phyloP scores from a whole-genome alignment of 1,284 basidiomycete genomes.

The Heterobasidion irregulare region DNA sequence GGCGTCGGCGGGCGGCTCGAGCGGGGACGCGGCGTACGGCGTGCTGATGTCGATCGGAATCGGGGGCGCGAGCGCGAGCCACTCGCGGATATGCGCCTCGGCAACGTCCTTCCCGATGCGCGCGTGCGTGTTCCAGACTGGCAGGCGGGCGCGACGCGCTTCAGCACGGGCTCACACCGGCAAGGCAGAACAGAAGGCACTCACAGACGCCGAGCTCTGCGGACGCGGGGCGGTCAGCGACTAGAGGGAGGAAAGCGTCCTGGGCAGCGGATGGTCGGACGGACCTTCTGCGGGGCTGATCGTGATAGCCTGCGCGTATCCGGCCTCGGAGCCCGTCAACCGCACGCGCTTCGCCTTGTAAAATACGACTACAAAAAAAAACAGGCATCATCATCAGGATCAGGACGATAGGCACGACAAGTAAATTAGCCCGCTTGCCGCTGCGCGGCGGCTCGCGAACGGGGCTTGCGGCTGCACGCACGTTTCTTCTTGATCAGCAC shows the following conservation, averaged over 20 bases:
- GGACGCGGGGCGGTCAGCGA: not conserved
- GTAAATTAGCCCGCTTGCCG: no score
- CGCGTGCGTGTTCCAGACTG: constrained; percentile 72
- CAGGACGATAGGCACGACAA: no score
- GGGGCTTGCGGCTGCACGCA: constrained; percentile 21
- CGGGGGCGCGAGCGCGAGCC: constrained; percentile 36
- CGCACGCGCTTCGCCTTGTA: constrained; percentile 60
- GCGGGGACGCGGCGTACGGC: constrained; percentile 16
- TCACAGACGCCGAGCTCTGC: constrained; percentile 53
- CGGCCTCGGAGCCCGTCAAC: constrained; percentile 38
- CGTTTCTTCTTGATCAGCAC: constrained; percentile 68
- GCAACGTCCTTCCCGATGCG: constrained; percentile 46
- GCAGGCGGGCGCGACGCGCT: not conserved
- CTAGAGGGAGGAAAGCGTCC: not conserved
- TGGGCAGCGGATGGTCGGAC: constrained; percentile 10
- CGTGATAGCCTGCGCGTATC: constrained; percentile 45
- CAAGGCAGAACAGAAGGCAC: constrained; percentile 13
- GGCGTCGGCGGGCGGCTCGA: constrained; percentile 5
- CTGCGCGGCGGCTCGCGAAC: no score
- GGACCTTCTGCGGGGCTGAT: constrained; percentile 64
- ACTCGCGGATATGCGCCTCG: constrained; percentile 44
- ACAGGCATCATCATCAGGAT: no score
- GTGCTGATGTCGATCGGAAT: constrained; percentile 29
- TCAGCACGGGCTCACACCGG: no score
- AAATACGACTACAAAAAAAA: constrained; percentile 48